Conservation (phyloP, 2,329 filamentous ascomycete species). For the Colletotrichum sp. region DNA sequence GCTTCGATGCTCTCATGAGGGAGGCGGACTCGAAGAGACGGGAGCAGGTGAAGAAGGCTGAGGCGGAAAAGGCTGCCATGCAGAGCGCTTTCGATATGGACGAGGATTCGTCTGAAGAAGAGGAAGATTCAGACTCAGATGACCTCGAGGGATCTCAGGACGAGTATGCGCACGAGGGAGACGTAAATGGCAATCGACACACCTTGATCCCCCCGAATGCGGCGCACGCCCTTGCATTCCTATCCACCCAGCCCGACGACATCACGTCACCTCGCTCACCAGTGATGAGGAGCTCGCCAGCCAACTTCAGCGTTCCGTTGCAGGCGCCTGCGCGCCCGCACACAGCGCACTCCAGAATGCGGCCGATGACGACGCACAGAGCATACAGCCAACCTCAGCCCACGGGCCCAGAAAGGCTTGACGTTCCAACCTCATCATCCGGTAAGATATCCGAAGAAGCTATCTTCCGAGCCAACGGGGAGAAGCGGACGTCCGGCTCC, state of each 20-base stretch:
- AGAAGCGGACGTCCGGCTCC: constrained; percentile 58
- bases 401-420: constrained; percentile 25
- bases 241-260: constrained; percentile 46
- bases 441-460: constrained; percentile 38
- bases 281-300: constrained; percentile 27
- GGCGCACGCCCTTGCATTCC: constrained; percentile 56
- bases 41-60: constrained; percentile 39
- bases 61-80: constrained; percentile 34
- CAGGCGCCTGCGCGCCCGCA: constrained; percentile 49
- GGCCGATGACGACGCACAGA: constrained; percentile 48
- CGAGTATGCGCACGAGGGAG: constrained; percentile 36
- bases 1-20: constrained; percentile 70
- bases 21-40: constrained; percentile 59
- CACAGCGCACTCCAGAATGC: constrained; percentile 55
- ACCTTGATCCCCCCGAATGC: constrained; percentile 50
- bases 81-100: constrained; percentile 59
- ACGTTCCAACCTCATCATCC: constrained; percentile 25
- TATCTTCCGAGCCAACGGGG: constrained; percentile 33
- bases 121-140: constrained; percentile 38
- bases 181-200: constrained; percentile 29
- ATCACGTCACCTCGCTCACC: constrained; percentile 37
- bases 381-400: constrained; percentile 56
- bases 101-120: constrained; percentile 50
- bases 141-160: constrained; percentile 47
- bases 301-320: constrained; percentile 20